Conservation (phyloP, 1,139 yeast species). For the Taiozyma sp. region DNA sequence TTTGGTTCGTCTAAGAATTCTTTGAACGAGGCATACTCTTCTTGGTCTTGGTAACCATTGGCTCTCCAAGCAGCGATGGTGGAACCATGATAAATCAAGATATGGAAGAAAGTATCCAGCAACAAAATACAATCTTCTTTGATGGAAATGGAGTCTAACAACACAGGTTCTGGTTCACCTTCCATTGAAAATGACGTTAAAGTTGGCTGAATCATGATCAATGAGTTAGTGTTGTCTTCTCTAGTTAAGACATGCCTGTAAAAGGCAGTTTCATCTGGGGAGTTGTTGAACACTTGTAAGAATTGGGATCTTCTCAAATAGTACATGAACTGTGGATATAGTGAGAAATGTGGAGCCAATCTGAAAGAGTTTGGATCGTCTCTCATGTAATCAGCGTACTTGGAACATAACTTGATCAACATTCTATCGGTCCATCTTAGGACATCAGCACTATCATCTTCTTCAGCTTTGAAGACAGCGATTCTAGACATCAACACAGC, state of each 20-base stretch:
- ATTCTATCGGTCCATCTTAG: constrained; percentile 85
- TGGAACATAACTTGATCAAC: constrained; percentile 77
- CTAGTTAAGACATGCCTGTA: constrained; percentile 89
- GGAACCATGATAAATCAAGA: constrained; percentile 91
- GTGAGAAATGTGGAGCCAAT: constrained; percentile 69
- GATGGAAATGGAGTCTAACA: constrained; percentile 89
- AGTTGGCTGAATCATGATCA: constrained; percentile 96
- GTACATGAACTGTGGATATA: constrained; percentile 94
- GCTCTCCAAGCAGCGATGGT: constrained; percentile 96
- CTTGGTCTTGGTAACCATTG: constrained; percentile 89
- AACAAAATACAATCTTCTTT: constrained; percentile 84
- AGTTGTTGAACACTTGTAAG: constrained; percentile 92
- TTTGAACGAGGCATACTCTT: constrained; percentile 85
- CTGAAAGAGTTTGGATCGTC: constrained; percentile 76
- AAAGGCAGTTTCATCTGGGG: constrained; percentile 98
- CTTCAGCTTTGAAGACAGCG: constrained; percentile 86
- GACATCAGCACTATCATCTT: constrained; percentile 68
- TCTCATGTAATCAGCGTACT: constrained; percentile 83
- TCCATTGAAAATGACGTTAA: constrained; percentile 82
- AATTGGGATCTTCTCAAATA: constrained; percentile 96
- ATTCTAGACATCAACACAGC: constrained; percentile 94
- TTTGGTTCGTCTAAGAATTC: constrained; percentile 85
- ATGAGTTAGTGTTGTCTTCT: constrained; percentile 90
- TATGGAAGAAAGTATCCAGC: constrained; percentile 94
- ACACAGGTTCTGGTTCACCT: constrained; percentile 89